Conservation (phyloP, 208 protist genomes). For the Angomonas deanei region DNA sequence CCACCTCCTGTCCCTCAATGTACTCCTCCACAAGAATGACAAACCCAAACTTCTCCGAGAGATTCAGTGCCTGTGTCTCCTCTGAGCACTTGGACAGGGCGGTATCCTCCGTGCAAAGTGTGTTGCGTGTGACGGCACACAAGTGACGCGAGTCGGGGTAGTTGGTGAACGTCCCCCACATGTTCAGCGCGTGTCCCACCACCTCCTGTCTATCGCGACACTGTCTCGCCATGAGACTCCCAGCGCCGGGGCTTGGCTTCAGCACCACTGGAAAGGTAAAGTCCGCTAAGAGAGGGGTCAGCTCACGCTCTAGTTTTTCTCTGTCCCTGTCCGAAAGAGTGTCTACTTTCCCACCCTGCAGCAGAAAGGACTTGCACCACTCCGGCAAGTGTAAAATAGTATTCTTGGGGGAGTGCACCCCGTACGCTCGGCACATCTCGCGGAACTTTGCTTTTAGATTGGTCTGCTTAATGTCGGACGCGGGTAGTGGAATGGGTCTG, state of each 20-base stretch:
- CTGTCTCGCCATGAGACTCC: slow-evolving; percentile 44
- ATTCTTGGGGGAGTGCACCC: slow-evolving; percentile 12
- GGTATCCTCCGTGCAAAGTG: neutral
- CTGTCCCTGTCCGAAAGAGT: neutral
- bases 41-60: slow-evolving; percentile 4
- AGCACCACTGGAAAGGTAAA: slow-evolving; percentile 53
- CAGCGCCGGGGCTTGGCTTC: slow-evolving; percentile 76
- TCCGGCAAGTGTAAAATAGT: neutral
- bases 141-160: slow-evolving; percentile 53
- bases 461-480: slow-evolving; percentile 29
- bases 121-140: neutral
- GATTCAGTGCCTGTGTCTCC: neutral
- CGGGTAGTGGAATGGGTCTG: slow-evolving; percentile 40
- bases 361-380: neutral
- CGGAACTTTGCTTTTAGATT: slow-evolving; percentile 64
- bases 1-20: slow-evolving; percentile 73
- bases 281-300: neutral
- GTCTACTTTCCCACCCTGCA: neutral
- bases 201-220: slow-evolving; percentile 39
- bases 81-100: too few relatives aligned
- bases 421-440: slow-evolving; percentile 25
- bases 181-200: slow-evolving; percentile 28
- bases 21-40: slow-evolving; percentile 68
- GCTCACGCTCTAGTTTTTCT: neutral
- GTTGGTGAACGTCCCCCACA: slow-evolving; percentile 31